Evolutionary conservation across 306 rosid genomes (phyloP), one percentile per base, ranked within the genome.

Genomic region (Rosa persica): DNA sequence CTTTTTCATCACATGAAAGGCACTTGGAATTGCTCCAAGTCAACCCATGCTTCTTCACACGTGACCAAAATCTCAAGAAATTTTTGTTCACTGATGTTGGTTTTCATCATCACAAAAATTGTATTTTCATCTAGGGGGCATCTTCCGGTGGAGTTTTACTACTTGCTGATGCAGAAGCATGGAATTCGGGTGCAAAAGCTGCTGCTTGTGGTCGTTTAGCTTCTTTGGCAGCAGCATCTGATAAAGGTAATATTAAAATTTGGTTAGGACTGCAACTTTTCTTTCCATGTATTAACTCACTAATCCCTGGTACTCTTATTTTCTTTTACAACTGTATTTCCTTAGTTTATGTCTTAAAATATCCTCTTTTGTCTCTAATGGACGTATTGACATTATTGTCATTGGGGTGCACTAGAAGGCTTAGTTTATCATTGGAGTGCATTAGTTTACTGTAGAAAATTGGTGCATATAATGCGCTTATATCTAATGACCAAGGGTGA

Each of bases 161-260:
- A 78, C 97, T 91, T 81, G 88, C 93, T 78, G 89, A 89, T 89
- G 98, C 98, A 38, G 90, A 80, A 68, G 80, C 87, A 61, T 78
- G 84, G 76, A 86, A 89, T 89, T 90, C 96, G 9, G 99, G 99
- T 27, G 93, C 98, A 68, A 95, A 95, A 86, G 98, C 99, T 73
- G 89, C 98, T n/a, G 89, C 97, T 30, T 95, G 99, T 78, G 90
- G 97, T 79, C 88, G 70, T 80, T 85, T 95, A 81, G 87, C 96
- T 69, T 89, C 93, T 52, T 84, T 95, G 85, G 92, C 99, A 22
- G 78, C 88, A 51, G 76, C 75, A 78, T 93, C 99, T 70, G 86
- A 88, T 58, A 91, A 88, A 89, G 96, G 98, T 95, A 83, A 68
- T 39, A 1, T 27, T 15, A 54, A 30, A 30, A 64, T 58, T 42